A percentile compares a stretch with the other conserved stretches of the same genome.
Conservation (phyloP, 805 yeast species). For the Komagataella kurtzmanii region DNA sequence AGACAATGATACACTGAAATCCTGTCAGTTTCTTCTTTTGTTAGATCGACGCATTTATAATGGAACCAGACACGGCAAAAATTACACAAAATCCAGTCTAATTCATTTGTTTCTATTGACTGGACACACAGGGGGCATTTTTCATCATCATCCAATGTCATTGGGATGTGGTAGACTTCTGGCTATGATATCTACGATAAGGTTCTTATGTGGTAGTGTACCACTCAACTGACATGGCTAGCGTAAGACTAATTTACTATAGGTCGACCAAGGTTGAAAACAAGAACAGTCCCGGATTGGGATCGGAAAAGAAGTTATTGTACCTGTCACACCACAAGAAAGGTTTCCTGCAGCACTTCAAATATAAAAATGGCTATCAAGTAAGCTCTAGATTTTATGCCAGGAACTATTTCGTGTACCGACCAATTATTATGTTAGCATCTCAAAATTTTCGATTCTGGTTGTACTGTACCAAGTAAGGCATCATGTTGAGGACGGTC, state of each 20-base stretch:
- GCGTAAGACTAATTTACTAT: too few relatives aligned
- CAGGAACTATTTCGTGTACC: background rate
- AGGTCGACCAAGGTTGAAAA: too few relatives aligned
- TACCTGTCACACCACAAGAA: background rate
- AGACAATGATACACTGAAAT: conserved; percentile 43
- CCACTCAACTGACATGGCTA: background rate
- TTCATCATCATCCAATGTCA: conserved; percentile 4
- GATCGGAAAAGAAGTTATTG: too few relatives aligned
- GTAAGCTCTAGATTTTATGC: background rate
- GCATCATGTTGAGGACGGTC: background rate
- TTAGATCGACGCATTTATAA: conserved; percentile 27
- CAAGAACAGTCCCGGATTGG: too few relatives aligned
- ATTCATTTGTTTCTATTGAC: conserved; percentile 5
- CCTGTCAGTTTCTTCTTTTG: conserved; percentile 20
- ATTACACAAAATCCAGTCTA: conserved; percentile 46
- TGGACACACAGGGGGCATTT: conserved; percentile 10
- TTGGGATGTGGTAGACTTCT: background rate
- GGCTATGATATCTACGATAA: background rate
- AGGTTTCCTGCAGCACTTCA: too few relatives aligned
- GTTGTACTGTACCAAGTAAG: background rate
- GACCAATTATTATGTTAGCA: background rate
- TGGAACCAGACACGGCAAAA: conserved; percentile 44
- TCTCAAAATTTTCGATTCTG: background rate
- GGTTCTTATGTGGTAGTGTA: background rate
- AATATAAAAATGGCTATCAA: too few relatives aligned